Percentiles rank a stretch among this genome's conserved stretches.
Evolutionary conservation across 139 green algal genomes (phyloP).

Genomic region (Desmodesmus armatus): DNA sequence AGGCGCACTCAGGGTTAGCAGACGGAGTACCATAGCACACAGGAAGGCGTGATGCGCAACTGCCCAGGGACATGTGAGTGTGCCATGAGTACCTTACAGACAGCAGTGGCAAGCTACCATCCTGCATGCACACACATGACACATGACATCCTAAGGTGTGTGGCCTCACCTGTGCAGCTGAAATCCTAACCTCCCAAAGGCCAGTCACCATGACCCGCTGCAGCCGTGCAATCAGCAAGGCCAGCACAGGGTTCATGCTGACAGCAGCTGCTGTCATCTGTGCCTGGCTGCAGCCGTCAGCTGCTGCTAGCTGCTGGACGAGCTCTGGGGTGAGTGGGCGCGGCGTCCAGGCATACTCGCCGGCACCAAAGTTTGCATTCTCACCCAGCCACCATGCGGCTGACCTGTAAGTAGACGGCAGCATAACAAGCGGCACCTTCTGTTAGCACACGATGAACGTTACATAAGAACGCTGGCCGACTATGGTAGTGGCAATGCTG

Average conservation of each 20-base stretch:
- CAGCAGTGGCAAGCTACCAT: no score
- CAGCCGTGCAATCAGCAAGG: constrained; percentile 53
- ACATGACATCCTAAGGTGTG: not conserved
- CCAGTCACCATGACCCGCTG: constrained; percentile 56
- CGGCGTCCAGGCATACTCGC: constrained; percentile 63
- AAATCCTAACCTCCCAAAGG: constrained; percentile 52
- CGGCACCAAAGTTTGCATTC: constrained; percentile 74
- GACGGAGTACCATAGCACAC: no score
- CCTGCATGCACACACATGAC: not conserved
- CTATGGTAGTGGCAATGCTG: no score
- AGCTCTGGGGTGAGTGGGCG: not conserved
- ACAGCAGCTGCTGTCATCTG: constrained; percentile 55
- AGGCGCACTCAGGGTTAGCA: no score
- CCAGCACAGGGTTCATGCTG: constrained; percentile 54
- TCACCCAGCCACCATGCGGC: constrained; percentile 84
- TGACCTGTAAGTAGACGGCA: constrained; percentile 38
- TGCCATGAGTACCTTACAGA: no score
- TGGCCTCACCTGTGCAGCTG: constrained; percentile 44
- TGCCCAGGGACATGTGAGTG: not conserved
- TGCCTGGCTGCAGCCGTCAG: constrained; percentile 12
- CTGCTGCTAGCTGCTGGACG: not conserved
- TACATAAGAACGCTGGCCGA: no score
- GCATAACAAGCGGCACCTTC: not conserved
- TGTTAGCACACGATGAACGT: no score
- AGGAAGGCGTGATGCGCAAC: no score